Conservation (phyloP, 306 rosid genomes). For the Prunus mira region DNA sequence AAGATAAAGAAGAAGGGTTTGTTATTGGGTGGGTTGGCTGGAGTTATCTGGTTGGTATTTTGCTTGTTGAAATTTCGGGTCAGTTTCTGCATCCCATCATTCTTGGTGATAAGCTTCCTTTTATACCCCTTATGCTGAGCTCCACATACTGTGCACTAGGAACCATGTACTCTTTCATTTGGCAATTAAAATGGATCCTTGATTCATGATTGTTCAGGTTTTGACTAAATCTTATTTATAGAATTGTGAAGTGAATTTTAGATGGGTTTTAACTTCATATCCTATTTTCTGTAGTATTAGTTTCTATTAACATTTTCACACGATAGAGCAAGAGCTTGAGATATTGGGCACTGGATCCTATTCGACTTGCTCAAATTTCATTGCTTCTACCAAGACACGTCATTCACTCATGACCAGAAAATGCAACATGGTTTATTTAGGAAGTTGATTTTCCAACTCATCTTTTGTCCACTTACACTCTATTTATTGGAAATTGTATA, state of each 20-base stretch:
- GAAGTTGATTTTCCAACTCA: too few relatives aligned
- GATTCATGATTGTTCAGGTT: constrained; percentile 12
- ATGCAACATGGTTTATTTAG: too few relatives aligned
- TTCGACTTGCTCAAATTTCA: too few relatives aligned
- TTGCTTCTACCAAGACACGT: too few relatives aligned
- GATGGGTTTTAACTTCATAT: neutral
- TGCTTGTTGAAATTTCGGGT: constrained; percentile 72
- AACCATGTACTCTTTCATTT: constrained; percentile 76
- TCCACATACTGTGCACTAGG: constrained; percentile 74
- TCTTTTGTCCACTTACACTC: too few relatives aligned
- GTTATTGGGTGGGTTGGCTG: constrained; percentile 46
- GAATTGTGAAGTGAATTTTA: neutral
- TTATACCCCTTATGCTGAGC: constrained; percentile 71
- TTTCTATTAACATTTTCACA: too few relatives aligned
- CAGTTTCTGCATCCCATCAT: constrained; percentile 74
- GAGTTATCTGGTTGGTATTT: constrained; percentile 60
- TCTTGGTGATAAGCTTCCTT: constrained; percentile 68
- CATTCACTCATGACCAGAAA: too few relatives aligned
- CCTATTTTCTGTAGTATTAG: neutral
- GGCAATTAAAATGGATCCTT: constrained; percentile 67
- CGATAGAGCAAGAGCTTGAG: too few relatives aligned
- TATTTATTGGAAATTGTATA: too few relatives aligned
- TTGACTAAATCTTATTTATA: neutral
- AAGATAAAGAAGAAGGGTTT: constrained; percentile 30
- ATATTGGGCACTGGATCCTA: too few relatives aligned